Conservation (phyloP, 2,329 filamentous ascomycete species). For the Sporothrix schenckii region DNA sequence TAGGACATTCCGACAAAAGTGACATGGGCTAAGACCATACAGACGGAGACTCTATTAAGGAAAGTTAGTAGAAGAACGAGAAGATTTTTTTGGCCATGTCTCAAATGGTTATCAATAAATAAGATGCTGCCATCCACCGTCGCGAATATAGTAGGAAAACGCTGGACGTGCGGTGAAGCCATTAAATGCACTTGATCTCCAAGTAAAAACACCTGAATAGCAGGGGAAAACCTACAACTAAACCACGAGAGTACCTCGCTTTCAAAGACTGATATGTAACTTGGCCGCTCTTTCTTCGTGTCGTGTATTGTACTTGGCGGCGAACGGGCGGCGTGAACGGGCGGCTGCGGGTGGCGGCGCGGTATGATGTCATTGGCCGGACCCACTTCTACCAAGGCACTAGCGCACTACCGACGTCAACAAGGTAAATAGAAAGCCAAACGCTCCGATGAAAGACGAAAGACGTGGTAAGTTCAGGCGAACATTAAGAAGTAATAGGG, state of each 20-base stretch:
- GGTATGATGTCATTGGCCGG: conserved; percentile 30
- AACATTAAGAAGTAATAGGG: not conserved
- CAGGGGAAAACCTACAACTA: too few relatives aligned
- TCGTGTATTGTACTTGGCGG: too few relatives aligned
- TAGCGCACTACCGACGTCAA: not conserved
- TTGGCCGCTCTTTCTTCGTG: not conserved
- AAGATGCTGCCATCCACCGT: too few relatives aligned
- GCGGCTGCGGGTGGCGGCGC: not conserved
- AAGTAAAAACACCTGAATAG: too few relatives aligned
- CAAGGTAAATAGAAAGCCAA: not conserved
- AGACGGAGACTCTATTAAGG: not conserved
- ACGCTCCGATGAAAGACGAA: not conserved
- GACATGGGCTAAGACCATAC: not conserved
- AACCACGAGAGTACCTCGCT: too few relatives aligned
- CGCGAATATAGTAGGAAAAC: too few relatives aligned
- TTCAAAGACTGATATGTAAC: too few relatives aligned
- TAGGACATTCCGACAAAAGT: not conserved
- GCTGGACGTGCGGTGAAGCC: too few relatives aligned
- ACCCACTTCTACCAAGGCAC: conserved; percentile 18
- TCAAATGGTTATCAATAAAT: too few relatives aligned
- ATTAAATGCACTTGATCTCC: too few relatives aligned
- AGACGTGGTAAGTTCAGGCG: not conserved
- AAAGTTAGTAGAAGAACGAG: not conserved
- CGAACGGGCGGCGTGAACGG: not conserved
- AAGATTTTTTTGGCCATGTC: not conserved